These are phyloP conservation scores for Boletus rubropictus DNA, from an alignment of 768 basidiomycete species.

Conservation along the genomic window DNA sequence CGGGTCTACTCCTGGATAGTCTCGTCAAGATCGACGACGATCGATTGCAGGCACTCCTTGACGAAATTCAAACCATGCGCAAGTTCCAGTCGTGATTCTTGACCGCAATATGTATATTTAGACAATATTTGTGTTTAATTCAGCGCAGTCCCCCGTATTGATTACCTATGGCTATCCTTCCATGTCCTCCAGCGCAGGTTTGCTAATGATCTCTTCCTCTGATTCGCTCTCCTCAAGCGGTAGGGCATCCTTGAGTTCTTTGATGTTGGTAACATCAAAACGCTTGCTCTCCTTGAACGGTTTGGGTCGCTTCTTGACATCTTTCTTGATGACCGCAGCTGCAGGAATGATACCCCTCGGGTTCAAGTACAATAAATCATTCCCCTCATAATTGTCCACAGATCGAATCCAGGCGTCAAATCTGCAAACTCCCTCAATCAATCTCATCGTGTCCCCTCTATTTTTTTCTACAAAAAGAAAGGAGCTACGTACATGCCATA, in stretches of 20 bases:
- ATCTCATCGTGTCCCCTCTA: not conserved
- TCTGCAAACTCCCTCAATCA: slow-evolving; percentile 31
- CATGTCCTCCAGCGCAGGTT: slow-evolving; percentile 44
- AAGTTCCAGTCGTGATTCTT: slow-evolving; percentile 71
- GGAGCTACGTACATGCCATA: slow-evolving; percentile 59
- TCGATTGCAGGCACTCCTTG: slow-evolving; percentile 69
- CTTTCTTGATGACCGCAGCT: slow-evolving; percentile 58
- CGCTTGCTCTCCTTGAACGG: slow-evolving; percentile 65
- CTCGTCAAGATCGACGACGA: slow-evolving; percentile 88
- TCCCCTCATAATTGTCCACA: slow-evolving; percentile 69
- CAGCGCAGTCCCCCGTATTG: not conserved
- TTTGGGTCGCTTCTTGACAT: slow-evolving; percentile 44
- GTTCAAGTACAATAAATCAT: slow-evolving; percentile 76
- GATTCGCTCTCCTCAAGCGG: slow-evolving; percentile 37
- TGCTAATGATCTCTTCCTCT: slow-evolving; percentile 39
- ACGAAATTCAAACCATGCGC: slow-evolving; percentile 86
- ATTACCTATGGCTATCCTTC: slow-evolving; percentile 34
- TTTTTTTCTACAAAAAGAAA: not conserved
- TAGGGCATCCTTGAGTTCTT: slow-evolving; percentile 26
- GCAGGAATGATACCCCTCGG: slow-evolving; percentile 71
- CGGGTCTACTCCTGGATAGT: slow-evolving; percentile 32
- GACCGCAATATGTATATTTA: not conserved
- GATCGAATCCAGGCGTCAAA: slow-evolving; percentile 82
- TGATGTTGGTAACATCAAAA: slow-evolving; percentile 54
- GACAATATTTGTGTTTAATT: slow-evolving; percentile 2